Conservation (phyloP, 1,139 yeast genomes). For the Magnusiomyces paraingens region DNA sequence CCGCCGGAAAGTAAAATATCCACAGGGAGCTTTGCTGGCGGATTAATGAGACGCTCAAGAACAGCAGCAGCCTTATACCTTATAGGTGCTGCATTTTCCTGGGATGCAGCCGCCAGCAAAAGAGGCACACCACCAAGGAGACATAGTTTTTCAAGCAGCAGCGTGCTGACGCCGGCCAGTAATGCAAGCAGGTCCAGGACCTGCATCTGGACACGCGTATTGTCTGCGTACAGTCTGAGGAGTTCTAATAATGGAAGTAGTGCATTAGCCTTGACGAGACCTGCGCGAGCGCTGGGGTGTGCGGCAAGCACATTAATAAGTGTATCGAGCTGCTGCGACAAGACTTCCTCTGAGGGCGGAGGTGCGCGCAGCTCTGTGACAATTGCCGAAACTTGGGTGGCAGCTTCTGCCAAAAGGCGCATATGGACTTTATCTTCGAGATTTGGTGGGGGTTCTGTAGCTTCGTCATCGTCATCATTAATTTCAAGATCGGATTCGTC, state of each 20-base stretch:
- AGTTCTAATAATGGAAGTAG: constrained; percentile 44
- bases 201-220: constrained; percentile 32
- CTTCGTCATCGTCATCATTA: constrained; percentile 22
- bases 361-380: constrained; percentile 18
- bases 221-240: constrained; percentile 31
- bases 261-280: constrained; percentile 45
- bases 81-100: constrained; percentile 34
- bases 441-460: constrained; percentile 15
- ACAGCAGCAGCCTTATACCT: constrained; percentile 44
- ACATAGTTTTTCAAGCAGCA: constrained; percentile 46
- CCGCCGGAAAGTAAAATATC: constrained; percentile 53
- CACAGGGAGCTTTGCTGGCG: constrained; percentile 37
- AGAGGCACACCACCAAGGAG: constrained; percentile 53
- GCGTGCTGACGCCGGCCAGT: constrained; percentile 36
- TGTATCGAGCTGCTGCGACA: constrained; percentile 6
- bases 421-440: constrained; percentile 23
- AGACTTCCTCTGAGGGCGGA: constrained; percentile 6
- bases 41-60: constrained; percentile 35
- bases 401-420: constrained; percentile 24
- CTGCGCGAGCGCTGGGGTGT: constrained; percentile 26
- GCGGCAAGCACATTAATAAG: constrained; percentile 1
- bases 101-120: constrained; percentile 40
- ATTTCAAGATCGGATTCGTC: constrained; percentile 28
- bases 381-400: constrained; percentile 19
- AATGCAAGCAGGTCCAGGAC: constrained; percentile 40